phyloP scores from a whole-genome alignment of 2,329 filamentous ascomycete species.

The Monilinia aucupariae region DNA sequence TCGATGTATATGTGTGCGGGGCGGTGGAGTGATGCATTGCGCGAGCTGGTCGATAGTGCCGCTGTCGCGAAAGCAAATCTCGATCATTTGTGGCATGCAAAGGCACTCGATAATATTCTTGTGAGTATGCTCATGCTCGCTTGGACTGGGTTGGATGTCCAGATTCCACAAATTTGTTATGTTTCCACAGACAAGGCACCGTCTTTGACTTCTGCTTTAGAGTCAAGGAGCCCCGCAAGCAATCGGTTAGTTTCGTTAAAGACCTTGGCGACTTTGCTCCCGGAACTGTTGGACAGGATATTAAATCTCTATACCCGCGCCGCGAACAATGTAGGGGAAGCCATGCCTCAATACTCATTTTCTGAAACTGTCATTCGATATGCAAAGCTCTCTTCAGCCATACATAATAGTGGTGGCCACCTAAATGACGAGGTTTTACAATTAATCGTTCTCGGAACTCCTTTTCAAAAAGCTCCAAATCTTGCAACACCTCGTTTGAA shows the following conservation, averaged over 20 bases:
- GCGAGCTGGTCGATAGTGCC: slow-evolving; percentile 76
- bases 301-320: slow-evolving; percentile 67
- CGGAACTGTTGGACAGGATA: slow-evolving; percentile 71
- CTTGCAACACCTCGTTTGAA: slow-evolving; percentile 49
- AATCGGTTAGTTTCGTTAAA: slow-evolving; percentile 40
- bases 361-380: slow-evolving; percentile 71
- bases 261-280: slow-evolving; percentile 54
- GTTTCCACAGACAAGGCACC: slow-evolving; percentile 33
- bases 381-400: slow-evolving; percentile 60
- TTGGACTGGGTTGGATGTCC: slow-evolving; percentile 80
- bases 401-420: slow-evolving; percentile 61
- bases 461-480: slow-evolving; percentile 45
- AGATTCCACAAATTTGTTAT: slow-evolving; percentile 55
- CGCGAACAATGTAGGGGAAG: slow-evolving; percentile 56
- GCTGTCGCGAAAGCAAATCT: slow-evolving; percentile 70
- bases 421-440: slow-evolving; percentile 56
- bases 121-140: slow-evolving; percentile 77
- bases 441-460: slow-evolving; percentile 59
- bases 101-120: slow-evolving; percentile 82
- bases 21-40: slow-evolving; percentile 82
- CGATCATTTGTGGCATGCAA: slow-evolving; percentile 96
- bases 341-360: slow-evolving; percentile 63
- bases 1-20: slow-evolving; percentile 85
- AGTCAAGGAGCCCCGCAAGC: slow-evolving; percentile 33
- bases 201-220: slow-evolving; percentile 21